Conservation (phyloP, 2,329 filamentous ascomycete genomes). For the Alternaria brassicae region DNA sequence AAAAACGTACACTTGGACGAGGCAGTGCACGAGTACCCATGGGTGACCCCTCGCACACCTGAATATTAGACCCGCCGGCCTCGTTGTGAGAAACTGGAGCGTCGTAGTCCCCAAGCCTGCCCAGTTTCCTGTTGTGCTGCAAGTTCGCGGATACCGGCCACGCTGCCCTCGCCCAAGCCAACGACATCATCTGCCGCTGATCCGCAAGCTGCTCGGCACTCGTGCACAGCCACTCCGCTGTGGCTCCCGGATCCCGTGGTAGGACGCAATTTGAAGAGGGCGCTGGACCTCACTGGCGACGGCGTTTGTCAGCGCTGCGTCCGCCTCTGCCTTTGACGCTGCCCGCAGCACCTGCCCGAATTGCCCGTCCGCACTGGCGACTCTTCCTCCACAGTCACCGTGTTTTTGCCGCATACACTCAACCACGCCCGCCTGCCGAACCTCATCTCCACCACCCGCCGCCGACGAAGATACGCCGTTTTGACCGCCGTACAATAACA, state of each 20-base stretch:
- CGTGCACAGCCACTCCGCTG: slow-evolving; percentile 15
- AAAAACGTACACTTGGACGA: slow-evolving; percentile 14
- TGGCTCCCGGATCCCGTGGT: slow-evolving; percentile 9
- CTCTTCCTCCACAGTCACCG: slow-evolving; percentile 26
- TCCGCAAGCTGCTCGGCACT: slow-evolving; percentile 6
- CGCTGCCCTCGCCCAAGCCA: neutral
- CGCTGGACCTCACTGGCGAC: slow-evolving; percentile 1
- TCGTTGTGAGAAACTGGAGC: neutral
- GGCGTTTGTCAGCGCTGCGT: slow-evolving; percentile 20
- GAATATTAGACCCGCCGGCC: slow-evolving; percentile 9
- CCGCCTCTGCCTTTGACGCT: neutral
- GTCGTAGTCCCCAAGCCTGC: slow-evolving; percentile 2
- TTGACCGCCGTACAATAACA: slow-evolving; percentile 47
- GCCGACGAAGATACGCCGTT: slow-evolving; percentile 43
- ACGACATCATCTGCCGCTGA: slow-evolving; percentile 14
- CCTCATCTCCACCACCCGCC: slow-evolving; percentile 40
- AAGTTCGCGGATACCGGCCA: slow-evolving; percentile 6
- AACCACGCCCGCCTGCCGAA: slow-evolving; percentile 42
- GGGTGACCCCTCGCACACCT: slow-evolving; percentile 13
- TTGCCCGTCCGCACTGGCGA: slow-evolving; percentile 5
- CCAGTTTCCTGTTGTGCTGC: slow-evolving; percentile 6
- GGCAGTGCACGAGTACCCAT: slow-evolving; percentile 16
- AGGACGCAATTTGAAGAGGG: slow-evolving; percentile 6
- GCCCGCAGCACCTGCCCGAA: slow-evolving; percentile 8
- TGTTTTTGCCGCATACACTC: slow-evolving; percentile 39